phyloP scores from a whole-genome alignment of 331 rosid genomes.

The Phaseolus coccineus region DNA sequence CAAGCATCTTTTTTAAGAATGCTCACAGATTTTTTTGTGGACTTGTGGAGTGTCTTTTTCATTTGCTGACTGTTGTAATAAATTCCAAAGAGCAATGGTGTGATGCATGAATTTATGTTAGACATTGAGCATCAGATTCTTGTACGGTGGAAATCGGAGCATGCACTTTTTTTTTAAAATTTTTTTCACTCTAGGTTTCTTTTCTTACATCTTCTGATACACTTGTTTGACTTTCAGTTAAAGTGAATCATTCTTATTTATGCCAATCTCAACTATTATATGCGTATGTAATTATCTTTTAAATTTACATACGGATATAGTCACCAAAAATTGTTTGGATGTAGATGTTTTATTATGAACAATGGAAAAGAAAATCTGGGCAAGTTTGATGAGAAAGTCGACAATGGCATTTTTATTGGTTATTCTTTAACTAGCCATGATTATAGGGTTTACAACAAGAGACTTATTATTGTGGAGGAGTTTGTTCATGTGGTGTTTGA shows the following conservation, averaged over 20 bases:
- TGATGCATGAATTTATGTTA: not conserved
- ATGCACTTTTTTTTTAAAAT: not conserved
- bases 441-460: no score
- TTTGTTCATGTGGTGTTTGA: no score
- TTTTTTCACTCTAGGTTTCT: conserved; percentile 6
- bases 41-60: conserved; percentile 22
- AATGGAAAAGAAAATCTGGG: no score
- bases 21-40: not conserved
- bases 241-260: not conserved
- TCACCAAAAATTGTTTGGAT: no score
- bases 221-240: conserved; percentile 28
- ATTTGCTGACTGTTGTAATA: not conserved
- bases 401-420: no score
- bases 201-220: conserved; percentile 10
- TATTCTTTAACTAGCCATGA: no score
- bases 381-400: no score
- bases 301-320: no score
- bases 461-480: no score
- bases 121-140: not conserved
- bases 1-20: not conserved
- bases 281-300: no score
- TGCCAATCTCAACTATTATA: conserved; percentile 19
- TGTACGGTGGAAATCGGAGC: conserved; percentile 1
- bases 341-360: no score
- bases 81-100: not conserved